Conservation (phyloP, 305 asterid genomes). For the Fraxinus velutina region DNA sequence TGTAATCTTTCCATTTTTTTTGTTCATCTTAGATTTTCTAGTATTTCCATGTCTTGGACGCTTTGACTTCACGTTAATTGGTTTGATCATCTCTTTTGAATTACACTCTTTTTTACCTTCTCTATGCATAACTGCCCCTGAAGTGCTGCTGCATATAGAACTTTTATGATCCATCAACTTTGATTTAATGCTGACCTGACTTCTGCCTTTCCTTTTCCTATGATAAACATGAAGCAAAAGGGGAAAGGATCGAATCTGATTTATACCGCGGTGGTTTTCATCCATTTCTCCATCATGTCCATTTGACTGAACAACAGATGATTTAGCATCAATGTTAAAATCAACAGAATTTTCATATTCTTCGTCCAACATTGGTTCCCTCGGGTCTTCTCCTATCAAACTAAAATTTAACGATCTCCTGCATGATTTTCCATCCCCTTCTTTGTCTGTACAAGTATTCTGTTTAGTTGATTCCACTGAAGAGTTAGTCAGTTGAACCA, state of each 20-base stretch:
- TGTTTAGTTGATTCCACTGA: not conserved
- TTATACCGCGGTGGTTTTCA: not conserved
- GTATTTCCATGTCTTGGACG: not conserved
- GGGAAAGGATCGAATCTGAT: not conserved
- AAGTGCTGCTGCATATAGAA: not conserved
- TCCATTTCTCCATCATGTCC: not conserved
- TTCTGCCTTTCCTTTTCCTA: not conserved
- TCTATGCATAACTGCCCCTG: not conserved
- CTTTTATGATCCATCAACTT: not conserved
- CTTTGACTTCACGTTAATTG: not conserved
- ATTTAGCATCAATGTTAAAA: not conserved
- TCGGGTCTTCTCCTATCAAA: not conserved
- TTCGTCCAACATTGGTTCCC: not conserved
- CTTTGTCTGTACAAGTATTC: not conserved
- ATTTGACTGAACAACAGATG: not conserved
- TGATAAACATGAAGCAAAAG: not conserved
- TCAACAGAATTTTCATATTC: not conserved
- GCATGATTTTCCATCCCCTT: not conserved
- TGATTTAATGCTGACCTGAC: not conserved
- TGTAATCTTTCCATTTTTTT: not conserved
- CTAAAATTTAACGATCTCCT: not conserved
- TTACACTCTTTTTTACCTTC: not conserved
- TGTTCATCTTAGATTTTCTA: not conserved
- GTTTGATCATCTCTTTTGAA: not conserved
- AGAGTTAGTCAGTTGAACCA: not conserved